Evolutionary conservation across 139 green algal species (phyloP).

Genomic region (Penium margaritaceum): DNA sequence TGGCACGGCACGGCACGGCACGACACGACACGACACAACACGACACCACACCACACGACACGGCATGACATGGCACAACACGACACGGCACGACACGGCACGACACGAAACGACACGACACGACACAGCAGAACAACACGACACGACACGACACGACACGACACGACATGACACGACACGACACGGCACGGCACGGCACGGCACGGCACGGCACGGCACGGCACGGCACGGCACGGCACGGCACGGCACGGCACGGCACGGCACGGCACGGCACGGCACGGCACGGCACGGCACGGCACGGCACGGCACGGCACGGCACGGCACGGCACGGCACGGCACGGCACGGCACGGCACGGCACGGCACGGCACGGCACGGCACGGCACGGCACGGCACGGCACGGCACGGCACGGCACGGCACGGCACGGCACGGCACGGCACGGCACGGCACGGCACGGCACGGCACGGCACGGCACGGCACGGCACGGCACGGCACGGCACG

Average conservation of each 20-base stretch:
- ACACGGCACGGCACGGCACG: constrained; percentile 11
- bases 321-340: not conserved
- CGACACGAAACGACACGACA: no score
- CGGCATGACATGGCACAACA: no score
- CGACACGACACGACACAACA: no score
- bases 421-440: not conserved
- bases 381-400: constrained; percentile 1
- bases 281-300: not conserved
- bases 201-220: constrained; percentile 9
- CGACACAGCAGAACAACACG: not conserved
- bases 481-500: no score
- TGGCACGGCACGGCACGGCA: no score
- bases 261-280: not conserved
- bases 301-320: not conserved
- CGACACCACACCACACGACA: no score
- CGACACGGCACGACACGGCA: no score
- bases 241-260: not conserved
- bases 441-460: not conserved
- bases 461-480: no score
- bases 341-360: not conserved
- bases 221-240: constrained; percentile 9
- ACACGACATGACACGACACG: constrained; percentile 7
- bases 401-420: not conserved
- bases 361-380: constrained; percentile 7
- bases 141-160: not conserved